Conservation (phyloP, 2,329 filamentous ascomycete genomes). For the Stylonectria norvegica region DNA sequence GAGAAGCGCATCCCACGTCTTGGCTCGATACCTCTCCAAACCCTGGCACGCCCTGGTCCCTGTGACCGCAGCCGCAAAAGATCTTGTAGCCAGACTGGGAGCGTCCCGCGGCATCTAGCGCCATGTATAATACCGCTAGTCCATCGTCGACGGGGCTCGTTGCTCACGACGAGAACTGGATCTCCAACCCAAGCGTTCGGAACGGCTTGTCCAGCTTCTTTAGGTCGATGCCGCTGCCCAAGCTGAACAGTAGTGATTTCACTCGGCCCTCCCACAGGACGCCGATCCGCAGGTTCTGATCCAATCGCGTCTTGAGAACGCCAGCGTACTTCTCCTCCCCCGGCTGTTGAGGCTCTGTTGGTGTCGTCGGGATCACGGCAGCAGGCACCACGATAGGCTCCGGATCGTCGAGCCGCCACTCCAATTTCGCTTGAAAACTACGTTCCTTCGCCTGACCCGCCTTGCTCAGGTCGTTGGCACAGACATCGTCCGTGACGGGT, state of each 20-base stretch:
- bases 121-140: slow-evolving; percentile 1
- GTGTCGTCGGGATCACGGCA: slow-evolving; percentile 11
- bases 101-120: slow-evolving; percentile 4
- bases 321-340: slow-evolving; percentile 69
- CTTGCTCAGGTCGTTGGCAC: slow-evolving; percentile 8
- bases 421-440: slow-evolving; percentile 53
- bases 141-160: too few relatives aligned
- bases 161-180: slow-evolving; percentile 75
- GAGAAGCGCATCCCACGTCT: neutral
- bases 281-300: slow-evolving; percentile 83
- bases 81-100: neutral
- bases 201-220: slow-evolving; percentile 73
- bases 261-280: slow-evolving; percentile 89
- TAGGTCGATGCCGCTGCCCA: slow-evolving; percentile 82
- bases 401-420: slow-evolving; percentile 43
- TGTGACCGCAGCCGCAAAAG: neutral
- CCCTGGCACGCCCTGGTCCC: slow-evolving; percentile 8
- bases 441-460: slow-evolving; percentile 32
- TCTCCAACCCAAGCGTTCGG: slow-evolving; percentile 70
- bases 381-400: slow-evolving; percentile 25
- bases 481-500: slow-evolving; percentile 35
- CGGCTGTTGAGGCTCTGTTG: slow-evolving; percentile 20
- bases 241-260: slow-evolving; percentile 88
- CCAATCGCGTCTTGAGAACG: slow-evolving; percentile 83
- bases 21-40: slow-evolving; percentile 6